Evolutionary conservation across 306 rosid species (phyloP), one percentile per base, ranked within the genome.

Genomic region (Trifolium fragiferum): DNA sequence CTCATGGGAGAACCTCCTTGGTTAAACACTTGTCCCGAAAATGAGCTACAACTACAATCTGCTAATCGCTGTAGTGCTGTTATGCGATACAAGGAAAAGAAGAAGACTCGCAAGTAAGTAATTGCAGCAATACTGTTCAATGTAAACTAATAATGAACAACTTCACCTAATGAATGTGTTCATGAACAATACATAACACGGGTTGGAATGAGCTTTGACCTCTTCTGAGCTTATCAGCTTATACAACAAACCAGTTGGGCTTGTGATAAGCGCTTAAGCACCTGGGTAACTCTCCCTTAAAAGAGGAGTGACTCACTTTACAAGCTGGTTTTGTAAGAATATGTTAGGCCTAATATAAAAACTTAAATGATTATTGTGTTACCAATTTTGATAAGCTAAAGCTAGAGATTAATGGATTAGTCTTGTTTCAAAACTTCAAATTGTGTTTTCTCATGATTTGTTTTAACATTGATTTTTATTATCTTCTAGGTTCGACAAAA

Each of bases 61-160:
- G 91, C 88, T 60, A 95, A 87, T 73, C 98, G 99, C 71, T 87
- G 68, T 67, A 80, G 87, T 53, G 99, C 99, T 71, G 98, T 95
- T 79, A 68, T 90, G 96, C 98, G 99, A n/a, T 95, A 95, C 69
- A 95, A 84, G 89, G 99, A 95, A 85, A 95, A 95, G 93, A 95
- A 95, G 80, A 87, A 86, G 84, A 77, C 86, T 16, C 92, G 97
- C 74, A 90, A 86, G 99, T 95, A 83, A 89, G 97, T 18, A 46
- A 51, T 40, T 40, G 16, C 66, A 6, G 27, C 43, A 49, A 47
- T 66, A 54, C 59, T 20, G 10, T 53, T 53, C 10, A 53, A 53
- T 53, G 27, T 53, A 53, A 53, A 53, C 3, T 16, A n/a, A 18
- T n/a, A n/a, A 15, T n/a, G 7, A 44, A 44, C 6, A 44, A 44